Evolutionary conservation across 805 yeast genomes (phyloP), one percentile per base, ranked within the genome.

Genomic region (Lachancea kluyveri): DNA sequence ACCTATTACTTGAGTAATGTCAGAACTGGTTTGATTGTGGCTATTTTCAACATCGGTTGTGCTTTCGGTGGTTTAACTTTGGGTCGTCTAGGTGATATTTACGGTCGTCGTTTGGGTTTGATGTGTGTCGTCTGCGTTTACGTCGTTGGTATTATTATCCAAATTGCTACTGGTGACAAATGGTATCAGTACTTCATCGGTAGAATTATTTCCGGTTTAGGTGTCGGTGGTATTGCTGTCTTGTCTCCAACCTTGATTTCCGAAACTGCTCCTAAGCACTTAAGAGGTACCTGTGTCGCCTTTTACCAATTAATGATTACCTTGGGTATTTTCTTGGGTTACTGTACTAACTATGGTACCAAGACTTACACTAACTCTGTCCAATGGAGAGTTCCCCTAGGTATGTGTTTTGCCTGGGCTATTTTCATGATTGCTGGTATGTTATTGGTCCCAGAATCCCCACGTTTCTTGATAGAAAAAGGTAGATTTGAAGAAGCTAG

Each of bases 131-230:
- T 77, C 72, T 55, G 68, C 28, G 67, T 79, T 30, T 79, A 79
- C 57, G 71, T 78, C 38, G 69, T 79, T 29, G 88, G 87, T 49
- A 72, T 78, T 35, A 54, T 77, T 30, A 70, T 80, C 39, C 86
- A 79, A 60, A 79, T 80, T 35, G 67, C 85, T 12, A 54, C 64
- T 8, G 33, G 40, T 22, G 40, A 57, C 42, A 64, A 68, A 36
- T 80, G 87, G 87, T 78, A 75, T 57, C 87, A 79, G 60, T 72
- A 72, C 49, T 72, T 76, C 46, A 68, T 79, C 43, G 88, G 87
- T 28, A 69, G 88, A 62, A 71, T 52, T 30, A 46, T 68, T 67
- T 73, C 85, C 21, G 95, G 95, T 36, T 44, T 81, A n/a, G 84
- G 84, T 36, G 85, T 83, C 36, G 94, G 95, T 44, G 74, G 76